Evolutionary conservation across 805 yeast species (phyloP), one percentile per base, ranked within the genome.

Genomic region (Hanseniaspora valbyensis): DNA sequence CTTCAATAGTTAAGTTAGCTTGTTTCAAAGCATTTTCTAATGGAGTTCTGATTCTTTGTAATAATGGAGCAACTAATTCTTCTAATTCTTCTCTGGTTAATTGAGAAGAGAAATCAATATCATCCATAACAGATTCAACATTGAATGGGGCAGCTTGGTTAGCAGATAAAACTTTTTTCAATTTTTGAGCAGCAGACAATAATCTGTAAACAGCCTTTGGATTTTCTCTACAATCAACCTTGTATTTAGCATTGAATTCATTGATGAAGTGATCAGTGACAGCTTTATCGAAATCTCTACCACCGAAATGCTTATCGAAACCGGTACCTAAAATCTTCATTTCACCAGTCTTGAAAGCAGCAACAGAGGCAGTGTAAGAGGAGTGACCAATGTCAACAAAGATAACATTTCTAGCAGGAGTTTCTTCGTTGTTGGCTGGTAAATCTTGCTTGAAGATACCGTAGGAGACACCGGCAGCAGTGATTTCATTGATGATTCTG

Each of bases 401-500:
- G 45, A 95, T 96, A 60, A 92, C 83, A 63, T 77, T 83, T 73
- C 83, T 81, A 24, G 49, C 53, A 64, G 89, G 82, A 68, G 82
- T 83, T 61, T 86, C 95, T 45, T 63, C 67, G 16, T 39, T 42
- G 49, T 58, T 63, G 69, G 88, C 97, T 62, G 97, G 96, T 62
- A 92, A 76, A 65, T 90, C 96, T 58, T 84, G 77, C 78, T 92
- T 89, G 83, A 92, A 92, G 54, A 92, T 96, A 75, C 98, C 98
- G 74, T 92, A 94, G 61, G 96, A 94, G 57, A 92, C 95, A 62
- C 96, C 97, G 55, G 98, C 98, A 54, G 98, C 97, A 53, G 97
- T 89, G 58, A 85, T 82, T 68, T 92, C 99, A 69, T 92, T 92
- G 60, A 92, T 95, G 57, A 92, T 80, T 78, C 98, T 85, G 54